A percentile compares a stretch with the other conserved stretches of the same genome.
Conservation (phyloP, 352 stramenopile species). For the Phytophthora pluvialis region DNA sequence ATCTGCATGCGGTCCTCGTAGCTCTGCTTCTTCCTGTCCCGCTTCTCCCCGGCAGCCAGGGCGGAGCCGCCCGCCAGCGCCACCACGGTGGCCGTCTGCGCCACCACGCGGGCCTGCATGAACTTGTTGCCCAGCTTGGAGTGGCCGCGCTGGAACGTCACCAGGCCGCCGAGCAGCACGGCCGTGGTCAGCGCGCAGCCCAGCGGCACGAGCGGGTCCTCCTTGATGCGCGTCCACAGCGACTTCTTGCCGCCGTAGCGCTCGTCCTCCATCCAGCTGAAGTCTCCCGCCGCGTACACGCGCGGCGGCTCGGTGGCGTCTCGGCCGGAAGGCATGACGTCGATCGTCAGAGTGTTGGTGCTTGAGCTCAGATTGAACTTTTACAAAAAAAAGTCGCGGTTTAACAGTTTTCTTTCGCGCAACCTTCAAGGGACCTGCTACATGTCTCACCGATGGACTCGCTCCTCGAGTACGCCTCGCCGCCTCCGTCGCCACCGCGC, state of each 20-base stretch:
- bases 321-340: conserved; percentile 18
- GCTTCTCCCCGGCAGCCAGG: conserved; percentile 52
- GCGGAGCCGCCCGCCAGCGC: conserved; percentile 61
- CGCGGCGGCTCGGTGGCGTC: conserved; percentile 19
- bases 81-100: conserved; percentile 74
- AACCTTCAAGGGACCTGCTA: background rate
- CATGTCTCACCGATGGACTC: conserved; percentile 17
- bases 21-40: conserved; percentile 57
- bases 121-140: conserved; percentile 84
- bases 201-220: conserved; percentile 81
- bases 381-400: background rate
- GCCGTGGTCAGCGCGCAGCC: conserved; percentile 68
- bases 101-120: conserved; percentile 83
- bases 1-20: conserved; percentile 83
- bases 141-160: conserved; percentile 73
- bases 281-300: conserved; percentile 57
- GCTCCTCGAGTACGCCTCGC: conserved; percentile 22
- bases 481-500: conserved; percentile 7
- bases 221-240: conserved; percentile 64
- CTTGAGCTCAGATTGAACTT: conserved; percentile 3
- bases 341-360: background rate
- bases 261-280: conserved; percentile 71
- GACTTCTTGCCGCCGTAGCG: conserved; percentile 63
- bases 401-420: conserved; percentile 10
- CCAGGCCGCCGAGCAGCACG: conserved; percentile 71